A percentile compares a stretch with the other conserved stretches of the same genome.
Conservation (phyloP, 805 yeast genomes). For the Pichia gijzeniarum region DNA sequence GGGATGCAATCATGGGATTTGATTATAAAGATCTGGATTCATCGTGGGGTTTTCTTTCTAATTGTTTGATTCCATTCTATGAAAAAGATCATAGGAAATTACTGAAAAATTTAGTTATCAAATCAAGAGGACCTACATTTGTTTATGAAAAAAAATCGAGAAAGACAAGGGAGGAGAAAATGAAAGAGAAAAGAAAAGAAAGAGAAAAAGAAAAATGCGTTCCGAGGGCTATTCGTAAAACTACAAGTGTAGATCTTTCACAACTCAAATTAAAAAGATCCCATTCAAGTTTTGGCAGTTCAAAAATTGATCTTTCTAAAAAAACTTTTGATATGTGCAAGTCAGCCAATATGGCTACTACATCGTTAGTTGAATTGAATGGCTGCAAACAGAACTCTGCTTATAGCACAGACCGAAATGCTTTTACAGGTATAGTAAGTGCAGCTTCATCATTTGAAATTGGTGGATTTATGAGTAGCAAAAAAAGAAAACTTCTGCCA, state of each 20-base stretch:
- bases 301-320: constrained; percentile 21
- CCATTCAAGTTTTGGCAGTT: constrained; percentile 17
- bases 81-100: constrained; percentile 22
- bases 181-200: constrained; percentile 5
- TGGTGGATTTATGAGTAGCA: constrained; percentile 14
- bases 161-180: constrained; percentile 5
- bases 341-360: not conserved
- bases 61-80: constrained; percentile 27
- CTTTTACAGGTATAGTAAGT: not conserved
- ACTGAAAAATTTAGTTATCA: constrained; percentile 23
- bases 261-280: constrained; percentile 20
- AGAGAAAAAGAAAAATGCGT: not conserved
- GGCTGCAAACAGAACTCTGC: not conserved
- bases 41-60: constrained; percentile 24
- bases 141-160: constrained; percentile 11
- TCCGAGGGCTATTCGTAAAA: not conserved
- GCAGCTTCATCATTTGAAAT: not conserved
- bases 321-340: constrained; percentile 29
- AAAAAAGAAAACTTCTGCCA: constrained; percentile 19
- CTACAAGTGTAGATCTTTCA: constrained; percentile 13
- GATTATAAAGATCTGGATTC: constrained; percentile 24
- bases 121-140: constrained; percentile 27
- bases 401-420: not conserved
- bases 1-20: constrained; percentile 28
- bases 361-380: not conserved